phyloP scores from a whole-genome alignment of 2,329 filamentous ascomycete species.

The Apiospora kogelbergensis region DNA sequence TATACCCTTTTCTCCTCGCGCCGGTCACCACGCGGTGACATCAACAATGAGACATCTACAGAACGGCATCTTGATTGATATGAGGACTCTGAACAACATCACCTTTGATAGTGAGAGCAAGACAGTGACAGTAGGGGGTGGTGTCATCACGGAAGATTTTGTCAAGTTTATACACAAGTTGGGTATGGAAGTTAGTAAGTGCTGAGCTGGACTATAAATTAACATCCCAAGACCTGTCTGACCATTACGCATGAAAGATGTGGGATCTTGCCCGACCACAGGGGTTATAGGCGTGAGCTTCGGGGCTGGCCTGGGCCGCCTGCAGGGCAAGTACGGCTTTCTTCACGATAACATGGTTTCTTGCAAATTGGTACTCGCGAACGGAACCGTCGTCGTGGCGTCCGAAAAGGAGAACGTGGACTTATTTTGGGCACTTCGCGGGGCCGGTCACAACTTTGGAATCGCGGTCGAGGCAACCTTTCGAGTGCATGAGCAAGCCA shows the following conservation, averaged over 20 bases:
- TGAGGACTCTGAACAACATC: neutral
- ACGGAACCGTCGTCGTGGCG: neutral
- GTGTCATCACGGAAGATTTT: neutral
- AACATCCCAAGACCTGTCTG: neutral
- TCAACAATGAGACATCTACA: neutral
- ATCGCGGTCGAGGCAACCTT: neutral
- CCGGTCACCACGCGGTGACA: neutral
- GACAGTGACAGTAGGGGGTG: neutral
- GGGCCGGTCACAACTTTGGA: constrained; percentile 6
- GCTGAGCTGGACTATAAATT: too few relatives aligned
- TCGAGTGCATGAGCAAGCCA: neutral
- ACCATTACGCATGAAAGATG: neutral
- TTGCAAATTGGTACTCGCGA: constrained; percentile 7
- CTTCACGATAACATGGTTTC: neutral
- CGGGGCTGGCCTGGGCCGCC: neutral
- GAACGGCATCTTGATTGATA: neutral
- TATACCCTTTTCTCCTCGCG: neutral
- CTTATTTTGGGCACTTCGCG: constrained; percentile 7
- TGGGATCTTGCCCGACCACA: neutral
- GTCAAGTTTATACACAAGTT: neutral
- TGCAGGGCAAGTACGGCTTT: neutral
- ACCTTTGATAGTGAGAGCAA: neutral
- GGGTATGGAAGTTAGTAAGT: constrained; percentile 3
- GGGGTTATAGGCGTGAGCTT: neutral
- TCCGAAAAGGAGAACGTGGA: constrained; percentile 3